These are phyloP conservation scores for Gastrolobium villosum DNA, from an alignment of 306 rosid species.

Conservation along the genomic window DNA sequence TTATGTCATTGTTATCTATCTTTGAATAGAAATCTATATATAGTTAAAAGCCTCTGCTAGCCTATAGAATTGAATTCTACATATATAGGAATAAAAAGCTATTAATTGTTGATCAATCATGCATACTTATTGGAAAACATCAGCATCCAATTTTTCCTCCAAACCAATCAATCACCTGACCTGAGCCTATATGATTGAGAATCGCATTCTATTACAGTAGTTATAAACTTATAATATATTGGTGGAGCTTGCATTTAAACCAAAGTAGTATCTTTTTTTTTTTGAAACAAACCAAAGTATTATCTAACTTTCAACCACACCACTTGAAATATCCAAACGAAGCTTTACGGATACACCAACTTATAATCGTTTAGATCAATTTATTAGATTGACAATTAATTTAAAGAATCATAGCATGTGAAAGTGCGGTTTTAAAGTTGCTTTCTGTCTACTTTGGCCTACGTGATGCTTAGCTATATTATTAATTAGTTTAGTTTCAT, in stretches of 20 bases:
- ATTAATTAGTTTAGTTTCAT: not conserved
- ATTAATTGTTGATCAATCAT: not conserved
- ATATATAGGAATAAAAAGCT: not conserved
- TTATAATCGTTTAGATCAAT: not conserved
- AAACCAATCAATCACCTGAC: not conserved
- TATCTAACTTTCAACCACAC: not conserved
- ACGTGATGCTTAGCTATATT: not conserved
- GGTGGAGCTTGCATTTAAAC: not conserved
- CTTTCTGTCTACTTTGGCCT: conserved; percentile 20
- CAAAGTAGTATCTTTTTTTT: too few relatives aligned
- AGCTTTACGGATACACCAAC: not conserved
- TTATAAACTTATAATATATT: not conserved
- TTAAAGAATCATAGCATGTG: conserved; percentile 6
- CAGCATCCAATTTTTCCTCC: not conserved
- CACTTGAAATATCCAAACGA: not conserved
- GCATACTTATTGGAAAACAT: not conserved
- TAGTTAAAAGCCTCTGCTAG: not conserved
- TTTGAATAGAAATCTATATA: not conserved
- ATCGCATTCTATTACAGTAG: not conserved
- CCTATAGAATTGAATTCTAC: not conserved
- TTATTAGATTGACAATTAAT: not conserved
- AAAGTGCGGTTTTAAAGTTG: conserved; percentile 39
- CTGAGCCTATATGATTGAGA: conserved; percentile 1
- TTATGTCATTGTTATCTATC: not conserved
- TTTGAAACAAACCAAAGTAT: not conserved